Percentiles rank a stretch among this genome's conserved stretches.
These are phyloP conservation scores for Lasiodiplodia sp. DNA, from an alignment of 2,329 filamentous ascomycete genomes.

Conservation along the genomic window DNA sequence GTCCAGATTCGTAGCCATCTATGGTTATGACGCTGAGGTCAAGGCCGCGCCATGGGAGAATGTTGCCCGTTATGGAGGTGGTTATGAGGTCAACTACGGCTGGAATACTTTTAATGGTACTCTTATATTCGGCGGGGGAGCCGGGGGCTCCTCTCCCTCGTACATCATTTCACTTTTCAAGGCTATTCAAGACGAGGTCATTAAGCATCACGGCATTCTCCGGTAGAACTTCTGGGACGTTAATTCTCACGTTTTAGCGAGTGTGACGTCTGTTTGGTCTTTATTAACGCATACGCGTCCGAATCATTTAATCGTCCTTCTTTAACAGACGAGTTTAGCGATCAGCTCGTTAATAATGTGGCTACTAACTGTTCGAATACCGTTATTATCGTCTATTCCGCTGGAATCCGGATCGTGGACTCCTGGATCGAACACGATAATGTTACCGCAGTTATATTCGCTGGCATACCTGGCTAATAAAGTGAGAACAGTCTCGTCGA, in stretches of 20 bases:
- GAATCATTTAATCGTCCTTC: constrained; percentile 53
- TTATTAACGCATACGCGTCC: constrained; percentile 62
- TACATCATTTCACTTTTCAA: constrained; percentile 52
- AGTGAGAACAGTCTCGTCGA: constrained; percentile 38
- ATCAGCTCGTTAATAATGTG: constrained; percentile 52
- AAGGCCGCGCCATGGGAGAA: constrained; percentile 47
- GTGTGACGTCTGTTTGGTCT: constrained; percentile 61
- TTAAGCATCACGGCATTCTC: constrained; percentile 40
- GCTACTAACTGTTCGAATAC: constrained; percentile 58
- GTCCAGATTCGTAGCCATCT: constrained; percentile 47
- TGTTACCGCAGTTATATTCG: constrained; percentile 41
- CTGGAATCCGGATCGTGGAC: constrained; percentile 42
- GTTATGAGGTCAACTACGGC: constrained; percentile 50
- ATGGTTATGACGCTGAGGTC: constrained; percentile 49
- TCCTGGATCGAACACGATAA: constrained; percentile 43
- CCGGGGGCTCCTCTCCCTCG: constrained; percentile 48
- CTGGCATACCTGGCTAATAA: constrained; percentile 42
- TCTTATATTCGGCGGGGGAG: constrained; percentile 51
- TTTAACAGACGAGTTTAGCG: constrained; percentile 52
- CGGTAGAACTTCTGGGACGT: constrained; percentile 45
- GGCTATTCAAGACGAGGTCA: constrained; percentile 45
- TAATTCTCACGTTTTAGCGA: constrained; percentile 40
- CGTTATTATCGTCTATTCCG: constrained; percentile 54
- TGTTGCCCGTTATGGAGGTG: constrained; percentile 46
- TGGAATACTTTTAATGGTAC: constrained; percentile 53